Base-by-base conservation (phyloP, 192 early-diverging fungal species). In the Podila horticola region DNA sequence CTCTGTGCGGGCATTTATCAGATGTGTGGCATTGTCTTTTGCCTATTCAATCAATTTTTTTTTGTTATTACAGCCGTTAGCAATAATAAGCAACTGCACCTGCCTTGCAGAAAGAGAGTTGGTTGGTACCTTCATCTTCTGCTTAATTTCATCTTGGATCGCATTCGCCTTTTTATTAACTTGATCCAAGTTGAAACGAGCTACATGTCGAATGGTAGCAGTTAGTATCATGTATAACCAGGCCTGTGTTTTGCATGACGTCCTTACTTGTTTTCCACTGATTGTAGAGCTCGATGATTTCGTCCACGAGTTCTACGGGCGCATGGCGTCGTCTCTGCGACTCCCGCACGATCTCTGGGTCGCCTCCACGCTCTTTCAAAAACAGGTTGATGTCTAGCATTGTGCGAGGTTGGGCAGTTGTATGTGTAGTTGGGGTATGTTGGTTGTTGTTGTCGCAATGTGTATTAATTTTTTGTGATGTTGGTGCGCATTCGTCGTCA, bases 301-400 rank as follows among this genome's bases (percentile, higher is more conserved):
- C 90, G 83, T 99, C 98, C 30, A 99, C 95, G 17, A 93, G 64
- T 75, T 96, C 92, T 31, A 94, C 93, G 45, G 89, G 79, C 67
- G 88, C 95, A 45, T 95, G 95, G 38, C 98, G 91, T 73, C 91
- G 90, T 26, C 95, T 89, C 86, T 99, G 97, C 33, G 98, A 99
- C 84, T 98, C 94, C 70, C 92, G 89, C 50, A 99, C 92, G 57
- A 93, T 77, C 57, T 97, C 96, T 30, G 96, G 96, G 69, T 98
- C 95, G 69, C 96, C 96, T 71, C 97, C 98, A 83, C 95, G 95
- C 45, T 94, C 94, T 65, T 90, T 85, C 69, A 95, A 90, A 66
- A 99, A 90, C 31, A 98, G 84, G 67, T 93, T 97, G 77, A 99
- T 94, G 82, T 99, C 98, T 74, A 99, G 88, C 93, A 95, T 95